Percentiles rank a stretch among this genome's conserved stretches.
Conservation (phyloP, 345 rosid genomes). For the Hibiscus trionum region DNA sequence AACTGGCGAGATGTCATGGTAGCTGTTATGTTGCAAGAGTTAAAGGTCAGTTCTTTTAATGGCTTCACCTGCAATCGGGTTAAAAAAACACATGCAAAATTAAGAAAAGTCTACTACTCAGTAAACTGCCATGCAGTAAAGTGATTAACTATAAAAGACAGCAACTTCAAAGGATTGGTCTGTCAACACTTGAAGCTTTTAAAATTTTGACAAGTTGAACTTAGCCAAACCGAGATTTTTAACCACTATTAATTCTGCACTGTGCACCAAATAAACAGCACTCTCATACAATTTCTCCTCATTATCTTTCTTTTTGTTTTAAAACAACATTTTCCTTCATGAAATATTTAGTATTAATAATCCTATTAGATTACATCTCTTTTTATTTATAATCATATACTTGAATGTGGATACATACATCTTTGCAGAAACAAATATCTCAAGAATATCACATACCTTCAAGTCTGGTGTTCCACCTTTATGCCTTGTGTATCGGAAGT, state of each 20-base stretch:
- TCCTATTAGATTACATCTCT: not conserved
- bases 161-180: not conserved
- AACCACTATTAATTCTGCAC: not conserved
- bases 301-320: not conserved
- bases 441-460: slow-evolving; percentile 48
- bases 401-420: not conserved
- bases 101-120: not conserved
- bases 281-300: not conserved
- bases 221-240: not conserved
- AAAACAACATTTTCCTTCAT: not conserved
- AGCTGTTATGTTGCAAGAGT: slow-evolving; percentile 76
- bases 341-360: not conserved
- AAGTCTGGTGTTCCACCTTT: slow-evolving; percentile 94
- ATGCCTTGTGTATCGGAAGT: slow-evolving; percentile 85
- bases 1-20: slow-evolving; percentile 97
- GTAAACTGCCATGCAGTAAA: not conserved
- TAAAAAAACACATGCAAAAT: slow-evolving; percentile 15
- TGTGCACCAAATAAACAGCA: not conserved
- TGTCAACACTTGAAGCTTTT: not conserved
- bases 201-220: not conserved
- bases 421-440: not conserved
- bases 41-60: slow-evolving; percentile 85
- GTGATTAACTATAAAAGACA: not conserved
- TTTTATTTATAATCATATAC: not conserved
- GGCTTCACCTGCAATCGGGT: slow-evolving; percentile 74